phyloP scores from a whole-genome alignment of 2,329 filamentous ascomycete species.

The Paracamarosporium sp. region DNA sequence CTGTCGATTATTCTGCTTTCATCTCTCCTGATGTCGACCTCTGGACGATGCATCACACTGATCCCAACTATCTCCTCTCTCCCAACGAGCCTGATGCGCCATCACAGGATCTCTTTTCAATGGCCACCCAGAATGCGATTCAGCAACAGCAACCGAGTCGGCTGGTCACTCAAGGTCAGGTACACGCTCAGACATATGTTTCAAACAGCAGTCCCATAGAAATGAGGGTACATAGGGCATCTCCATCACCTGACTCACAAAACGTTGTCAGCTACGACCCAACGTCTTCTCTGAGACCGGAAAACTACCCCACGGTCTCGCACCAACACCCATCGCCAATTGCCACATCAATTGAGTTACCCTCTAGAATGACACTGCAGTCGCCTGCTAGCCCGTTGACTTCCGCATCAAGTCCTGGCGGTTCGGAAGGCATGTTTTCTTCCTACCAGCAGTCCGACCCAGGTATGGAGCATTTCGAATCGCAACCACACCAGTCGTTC shows the following conservation, averaged over 20 bases:
- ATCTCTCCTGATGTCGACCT: conserved; percentile 25
- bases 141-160: conserved; percentile 16
- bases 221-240: conserved; percentile 28
- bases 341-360: conserved; percentile 25
- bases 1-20: conserved; percentile 25
- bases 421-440: conserved; percentile 36
- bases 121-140: conserved; percentile 20
- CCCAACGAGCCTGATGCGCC: conserved; percentile 34
- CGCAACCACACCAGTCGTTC: conserved; percentile 15
- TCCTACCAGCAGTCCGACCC: conserved; percentile 34
- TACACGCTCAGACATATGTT: conserved; percentile 16
- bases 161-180: not conserved
- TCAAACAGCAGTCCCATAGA: conserved; percentile 25
- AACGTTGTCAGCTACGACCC: conserved; percentile 34
- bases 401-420: conserved; percentile 36
- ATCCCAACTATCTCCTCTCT: conserved; percentile 33
- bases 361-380: conserved; percentile 26
- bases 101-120: conserved; percentile 29
- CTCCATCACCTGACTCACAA: conserved; percentile 33
- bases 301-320: conserved; percentile 26
- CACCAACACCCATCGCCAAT: conserved; percentile 28
- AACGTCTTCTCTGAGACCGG: conserved; percentile 31
- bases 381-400: conserved; percentile 28
- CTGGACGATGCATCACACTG: conserved; percentile 35
- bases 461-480: conserved; percentile 27